Conservation (phyloP, 768 basidiomycete species). For the Trametes elegans region DNA sequence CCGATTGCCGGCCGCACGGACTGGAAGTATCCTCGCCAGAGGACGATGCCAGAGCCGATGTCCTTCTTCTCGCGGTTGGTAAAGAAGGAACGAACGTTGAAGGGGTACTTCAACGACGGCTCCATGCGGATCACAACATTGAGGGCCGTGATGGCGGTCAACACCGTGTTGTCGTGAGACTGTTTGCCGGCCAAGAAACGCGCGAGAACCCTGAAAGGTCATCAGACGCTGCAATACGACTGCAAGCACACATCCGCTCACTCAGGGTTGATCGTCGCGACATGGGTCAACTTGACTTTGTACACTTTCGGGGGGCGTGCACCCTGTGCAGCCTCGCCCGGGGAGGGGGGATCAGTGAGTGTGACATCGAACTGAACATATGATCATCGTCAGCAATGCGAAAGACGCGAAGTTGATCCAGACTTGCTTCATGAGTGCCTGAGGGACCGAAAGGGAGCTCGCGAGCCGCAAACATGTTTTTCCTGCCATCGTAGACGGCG, state of each 20-base stretch:
- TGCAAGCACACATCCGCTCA: constrained; percentile 35
- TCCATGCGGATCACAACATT: constrained; percentile 78
- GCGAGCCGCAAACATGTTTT: constrained; percentile 67
- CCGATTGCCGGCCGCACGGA: constrained; percentile 68
- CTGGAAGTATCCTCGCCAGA: constrained; percentile 84
- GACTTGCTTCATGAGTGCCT: constrained; percentile 34
- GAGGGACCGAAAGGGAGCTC: constrained; percentile 57
- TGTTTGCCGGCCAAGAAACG: constrained; percentile 66
- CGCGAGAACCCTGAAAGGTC: constrained; percentile 48
- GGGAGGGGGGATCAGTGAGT: constrained; percentile 40
- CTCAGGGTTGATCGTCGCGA: constrained; percentile 85
- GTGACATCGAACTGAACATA: constrained; percentile 57
- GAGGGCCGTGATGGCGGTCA: constrained; percentile 66
- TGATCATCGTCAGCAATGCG: background rate
- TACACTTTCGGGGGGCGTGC: constrained; percentile 55
- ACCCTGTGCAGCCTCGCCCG: constrained; percentile 17
- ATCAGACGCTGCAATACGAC: background rate
- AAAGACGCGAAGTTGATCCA: background rate
- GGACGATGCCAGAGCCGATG: constrained; percentile 62
- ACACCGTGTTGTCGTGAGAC: constrained; percentile 62
- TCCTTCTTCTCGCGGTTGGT: constrained; percentile 50
- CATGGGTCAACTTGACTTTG: constrained; percentile 61
- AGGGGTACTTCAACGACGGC: constrained; percentile 64
- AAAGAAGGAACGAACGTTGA: constrained; percentile 76
- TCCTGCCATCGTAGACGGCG: constrained; percentile 76